Percentiles rank a stretch among this genome's conserved stretches.
Evolutionary conservation across 73 alveolate genomes (phyloP).

Genomic region (Stentor coeruleus): DNA sequence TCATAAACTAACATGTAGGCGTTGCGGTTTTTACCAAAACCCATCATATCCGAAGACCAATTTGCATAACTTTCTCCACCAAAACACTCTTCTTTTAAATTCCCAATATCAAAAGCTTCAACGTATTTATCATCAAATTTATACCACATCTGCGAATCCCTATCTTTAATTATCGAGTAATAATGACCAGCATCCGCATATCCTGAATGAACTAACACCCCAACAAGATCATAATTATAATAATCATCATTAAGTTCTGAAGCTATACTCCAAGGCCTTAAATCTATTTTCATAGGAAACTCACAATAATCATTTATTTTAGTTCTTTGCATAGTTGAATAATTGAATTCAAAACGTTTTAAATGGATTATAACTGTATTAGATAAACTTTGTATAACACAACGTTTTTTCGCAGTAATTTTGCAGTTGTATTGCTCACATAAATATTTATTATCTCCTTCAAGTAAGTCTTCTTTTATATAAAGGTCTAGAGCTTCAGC

Average conservation of each 20-base stretch:
- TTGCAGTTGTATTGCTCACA: conserved; percentile 91
- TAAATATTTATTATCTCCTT: conserved; percentile 92
- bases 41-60: conserved; percentile 38
- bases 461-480: conserved; percentile 91
- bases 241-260: conserved; percentile 59
- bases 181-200: conserved; percentile 39
- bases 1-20: conserved; percentile 95
- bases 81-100: conserved; percentile 93
- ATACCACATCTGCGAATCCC: conserved; percentile 28
- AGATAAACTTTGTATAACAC: conserved; percentile 81
- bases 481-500: conserved; percentile 83
- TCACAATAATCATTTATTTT: conserved; percentile 94
- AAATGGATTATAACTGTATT: conserved; percentile 82
- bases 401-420: conserved; percentile 86
- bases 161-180: conserved; percentile 25
- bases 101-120: conserved; percentile 70
- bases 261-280: conserved; percentile 88
- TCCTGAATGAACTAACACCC: conserved; percentile 66
- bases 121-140: conserved; percentile 25
- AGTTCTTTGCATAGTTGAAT: conserved; percentile 79
- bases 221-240: conserved; percentile 62
- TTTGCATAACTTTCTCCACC: conserved; percentile 55
- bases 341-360: conserved; percentile 94
- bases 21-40: conserved; percentile 53
- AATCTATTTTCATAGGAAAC: conserved; percentile 89